Conservation (phyloP, 179 eudicot species). For the Beta macrorhiza region DNA sequence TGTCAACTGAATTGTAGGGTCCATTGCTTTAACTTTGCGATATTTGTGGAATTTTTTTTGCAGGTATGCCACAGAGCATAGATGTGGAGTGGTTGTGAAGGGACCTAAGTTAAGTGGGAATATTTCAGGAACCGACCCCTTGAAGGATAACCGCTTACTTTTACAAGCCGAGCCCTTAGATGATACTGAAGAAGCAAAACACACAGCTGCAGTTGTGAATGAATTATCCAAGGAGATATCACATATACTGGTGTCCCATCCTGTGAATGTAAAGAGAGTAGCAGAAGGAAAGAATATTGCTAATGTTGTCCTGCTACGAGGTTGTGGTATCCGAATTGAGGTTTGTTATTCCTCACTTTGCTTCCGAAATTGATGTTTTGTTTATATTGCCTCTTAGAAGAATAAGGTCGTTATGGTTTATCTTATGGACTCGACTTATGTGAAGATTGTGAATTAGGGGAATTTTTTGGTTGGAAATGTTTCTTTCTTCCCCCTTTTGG, state of each 20-base stretch:
- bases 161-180: conserved; percentile 78
- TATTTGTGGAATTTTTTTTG: conserved; percentile 13
- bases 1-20: neutral
- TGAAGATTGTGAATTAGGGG: neutral
- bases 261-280: conserved; percentile 66
- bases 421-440: neutral
- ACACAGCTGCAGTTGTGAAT: conserved; percentile 85
- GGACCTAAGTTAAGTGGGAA: conserved; percentile 95
- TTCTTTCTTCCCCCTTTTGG: neutral
- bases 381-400: neutral
- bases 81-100: conserved; percentile 97
- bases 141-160: conserved; percentile 89
- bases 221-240: conserved; percentile 92
- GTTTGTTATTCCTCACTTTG: conserved; percentile 28
- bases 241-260: conserved; percentile 70
- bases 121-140: conserved; percentile 95
- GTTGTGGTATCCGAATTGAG: conserved; percentile 98
- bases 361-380: neutral
- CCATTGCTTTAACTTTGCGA: neutral
- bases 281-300: conserved; percentile 86
- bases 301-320: conserved; percentile 83
- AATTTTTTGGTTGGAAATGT: neutral
- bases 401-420: neutral
- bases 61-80: conserved; percentile 99
- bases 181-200: conserved; percentile 85